Evolutionary conservation across 108 stramenopile genomes (phyloP).

Genomic region (Thalassiosira profunda): DNA sequence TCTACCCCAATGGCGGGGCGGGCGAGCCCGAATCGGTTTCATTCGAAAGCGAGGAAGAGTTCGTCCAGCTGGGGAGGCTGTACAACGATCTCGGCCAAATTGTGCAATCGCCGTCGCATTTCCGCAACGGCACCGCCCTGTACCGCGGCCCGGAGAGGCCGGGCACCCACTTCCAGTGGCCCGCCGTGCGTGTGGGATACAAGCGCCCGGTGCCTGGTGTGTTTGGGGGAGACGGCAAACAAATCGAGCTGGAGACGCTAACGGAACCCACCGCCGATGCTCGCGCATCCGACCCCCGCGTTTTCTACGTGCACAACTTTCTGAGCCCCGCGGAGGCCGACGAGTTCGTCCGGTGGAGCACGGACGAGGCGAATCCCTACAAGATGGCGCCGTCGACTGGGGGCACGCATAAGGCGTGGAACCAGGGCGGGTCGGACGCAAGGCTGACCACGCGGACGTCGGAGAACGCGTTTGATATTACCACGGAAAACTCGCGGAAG

Average conservation of each 20-base stretch:
- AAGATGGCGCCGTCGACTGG: conserved; percentile 53
- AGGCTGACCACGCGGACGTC: conserved; percentile 50
- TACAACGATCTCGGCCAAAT: conserved; percentile 53
- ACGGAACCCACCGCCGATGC: conserved; percentile 27
- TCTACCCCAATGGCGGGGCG: conserved; percentile 41
- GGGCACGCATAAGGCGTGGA: conserved; percentile 48
- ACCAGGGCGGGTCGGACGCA: conserved; percentile 38
- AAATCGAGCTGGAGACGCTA: conserved; percentile 43
- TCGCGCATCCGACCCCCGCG: conserved; percentile 27
- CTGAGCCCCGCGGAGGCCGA: conserved; percentile 43
- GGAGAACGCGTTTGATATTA: conserved; percentile 52
- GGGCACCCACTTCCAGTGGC: conserved; percentile 60
- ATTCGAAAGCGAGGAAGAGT: conserved; percentile 32
- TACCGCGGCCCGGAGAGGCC: conserved; percentile 34
- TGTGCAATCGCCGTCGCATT: conserved; percentile 39
- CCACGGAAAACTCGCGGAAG: conserved; percentile 16
- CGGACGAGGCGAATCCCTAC: conserved; percentile 39
- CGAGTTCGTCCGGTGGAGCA: conserved; percentile 36
- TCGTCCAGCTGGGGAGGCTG: conserved; percentile 31
- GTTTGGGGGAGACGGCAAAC: conserved; percentile 39
- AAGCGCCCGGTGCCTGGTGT: conserved; percentile 42
- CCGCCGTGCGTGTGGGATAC: conserved; percentile 48
- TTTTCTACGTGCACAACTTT: conserved; percentile 59
- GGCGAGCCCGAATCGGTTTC: conserved; percentile 25
- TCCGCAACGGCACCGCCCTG: conserved; percentile 42